These are phyloP conservation scores for Solanum bukasovii DNA, from an alignment of 257 asterid species.

Conservation along the genomic window DNA sequence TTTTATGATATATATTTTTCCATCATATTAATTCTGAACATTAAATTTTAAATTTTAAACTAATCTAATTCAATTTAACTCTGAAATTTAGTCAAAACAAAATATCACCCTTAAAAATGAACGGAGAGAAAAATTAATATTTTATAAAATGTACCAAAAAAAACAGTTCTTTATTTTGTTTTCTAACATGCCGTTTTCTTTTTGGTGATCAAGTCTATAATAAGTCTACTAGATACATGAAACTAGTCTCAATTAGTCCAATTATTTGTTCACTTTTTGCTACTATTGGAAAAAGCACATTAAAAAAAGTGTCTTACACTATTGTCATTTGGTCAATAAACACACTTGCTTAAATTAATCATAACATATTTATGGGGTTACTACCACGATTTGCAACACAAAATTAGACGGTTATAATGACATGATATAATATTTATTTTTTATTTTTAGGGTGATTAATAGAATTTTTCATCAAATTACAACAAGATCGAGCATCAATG, in stretches of 20 bases:
- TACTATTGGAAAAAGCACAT: background rate
- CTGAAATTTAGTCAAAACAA: accelerated
- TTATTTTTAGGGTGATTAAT: background rate
- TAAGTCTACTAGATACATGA: background rate
- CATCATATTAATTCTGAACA: too few relatives aligned
- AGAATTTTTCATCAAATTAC: background rate
- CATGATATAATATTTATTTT: background rate
- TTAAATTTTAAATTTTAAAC: too few relatives aligned
- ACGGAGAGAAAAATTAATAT: background rate
- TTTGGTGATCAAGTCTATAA: background rate
- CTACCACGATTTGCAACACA: background rate
- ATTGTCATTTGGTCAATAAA: background rate
- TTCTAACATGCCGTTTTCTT: background rate
- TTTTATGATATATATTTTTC: too few relatives aligned
- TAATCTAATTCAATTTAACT: too few relatives aligned
- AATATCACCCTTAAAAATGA: too few relatives aligned
- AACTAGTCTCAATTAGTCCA: background rate
- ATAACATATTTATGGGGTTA: background rate
- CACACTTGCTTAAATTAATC: background rate
- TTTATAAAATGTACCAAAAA: background rate
- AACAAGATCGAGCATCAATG: background rate
- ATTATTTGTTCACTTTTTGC: background rate
- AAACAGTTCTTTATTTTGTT: background rate
- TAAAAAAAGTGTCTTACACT: background rate
- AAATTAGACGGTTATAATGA: background rate